These are phyloP conservation scores for Cryptococcus sp. DNA, from an alignment of 1,284 basidiomycete genomes.

Conservation along the genomic window DNA sequence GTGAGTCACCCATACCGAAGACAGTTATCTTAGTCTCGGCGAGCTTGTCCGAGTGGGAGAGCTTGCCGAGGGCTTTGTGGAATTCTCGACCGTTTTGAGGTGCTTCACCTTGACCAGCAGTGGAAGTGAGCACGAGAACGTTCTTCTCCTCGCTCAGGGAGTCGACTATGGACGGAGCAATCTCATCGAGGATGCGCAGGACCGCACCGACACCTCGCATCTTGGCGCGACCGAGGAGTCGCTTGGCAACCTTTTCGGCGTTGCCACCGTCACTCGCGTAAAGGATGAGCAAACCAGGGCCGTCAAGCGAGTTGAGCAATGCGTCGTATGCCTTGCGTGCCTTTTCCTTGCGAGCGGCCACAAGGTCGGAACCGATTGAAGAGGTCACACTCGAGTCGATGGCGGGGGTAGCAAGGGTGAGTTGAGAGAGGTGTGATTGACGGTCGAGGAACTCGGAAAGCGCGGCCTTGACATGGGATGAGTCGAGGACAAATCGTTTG, in stretches of 20 bases:
- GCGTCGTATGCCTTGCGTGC: constrained; percentile 85
- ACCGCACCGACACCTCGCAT: constrained; percentile 79
- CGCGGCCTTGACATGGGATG: constrained; percentile 90
- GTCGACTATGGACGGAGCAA: constrained; percentile 63
- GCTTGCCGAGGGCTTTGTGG: constrained; percentile 80
- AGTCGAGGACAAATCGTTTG: constrained; percentile 85
- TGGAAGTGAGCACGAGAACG: constrained; percentile 86
- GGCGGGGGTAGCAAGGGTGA: constrained; percentile 74
- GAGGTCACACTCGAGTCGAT: constrained; percentile 81
- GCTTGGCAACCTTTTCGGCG: constrained; percentile 94
- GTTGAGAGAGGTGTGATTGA: constrained; percentile 92
- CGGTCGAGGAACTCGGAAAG: constrained; percentile 94
- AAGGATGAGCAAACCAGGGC: constrained; percentile 83
- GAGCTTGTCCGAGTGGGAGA: constrained; percentile 57
- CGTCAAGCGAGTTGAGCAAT: constrained; percentile 80
- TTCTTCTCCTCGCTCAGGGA: constrained; percentile 64
- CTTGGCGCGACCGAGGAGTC: constrained; percentile 78
- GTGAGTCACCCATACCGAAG: constrained; percentile 96
- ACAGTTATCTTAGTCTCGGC: constrained; percentile 73
- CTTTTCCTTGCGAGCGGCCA: constrained; percentile 78
- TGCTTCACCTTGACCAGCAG: constrained; percentile 98
- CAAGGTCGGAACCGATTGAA: constrained; percentile 79
- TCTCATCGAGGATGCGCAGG: constrained; percentile 69
- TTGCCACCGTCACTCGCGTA: constrained; percentile 93
- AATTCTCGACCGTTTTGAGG: constrained; percentile 94